These are phyloP conservation scores for Silybum marianum DNA, from an alignment of 129 eudicot species.

Conservation along the genomic window DNA sequence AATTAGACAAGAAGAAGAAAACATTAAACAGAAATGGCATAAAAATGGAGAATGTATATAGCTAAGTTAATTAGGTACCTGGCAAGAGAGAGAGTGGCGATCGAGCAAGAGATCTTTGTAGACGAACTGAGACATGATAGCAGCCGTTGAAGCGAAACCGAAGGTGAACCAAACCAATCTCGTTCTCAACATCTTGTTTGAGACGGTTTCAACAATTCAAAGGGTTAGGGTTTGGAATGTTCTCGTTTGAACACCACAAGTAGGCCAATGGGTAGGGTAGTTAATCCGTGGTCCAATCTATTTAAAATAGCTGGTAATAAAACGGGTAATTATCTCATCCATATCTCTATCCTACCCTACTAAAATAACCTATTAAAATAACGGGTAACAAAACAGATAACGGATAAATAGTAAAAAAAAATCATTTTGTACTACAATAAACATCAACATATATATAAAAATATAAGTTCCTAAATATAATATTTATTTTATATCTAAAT, in stretches of 20 bases:
- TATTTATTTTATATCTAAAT: no score
- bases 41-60: background rate
- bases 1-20: background rate
- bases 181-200: constrained; percentile 22
- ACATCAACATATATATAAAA: no score
- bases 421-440: no score
- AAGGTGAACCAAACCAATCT: constrained; percentile 29
- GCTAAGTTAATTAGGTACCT: constrained; percentile 3
- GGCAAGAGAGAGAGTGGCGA: constrained; percentile 40
- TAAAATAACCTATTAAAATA: no score
- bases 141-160: constrained; percentile 32
- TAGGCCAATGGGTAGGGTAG: no score
- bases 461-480: no score
- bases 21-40: background rate
- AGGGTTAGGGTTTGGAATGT: background rate
- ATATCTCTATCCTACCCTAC: no score
- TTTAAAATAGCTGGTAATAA: no score
- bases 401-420: no score
- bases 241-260: background rate
- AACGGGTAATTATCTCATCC: no score
- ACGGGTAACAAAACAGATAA: no score
- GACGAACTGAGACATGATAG: constrained; percentile 23
- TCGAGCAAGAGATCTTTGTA: constrained; percentile 41
- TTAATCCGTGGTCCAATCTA: no score
- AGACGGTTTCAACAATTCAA: background rate